Conservation (phyloP, 768 basidiomycete genomes). For the Leccinum imitatum region DNA sequence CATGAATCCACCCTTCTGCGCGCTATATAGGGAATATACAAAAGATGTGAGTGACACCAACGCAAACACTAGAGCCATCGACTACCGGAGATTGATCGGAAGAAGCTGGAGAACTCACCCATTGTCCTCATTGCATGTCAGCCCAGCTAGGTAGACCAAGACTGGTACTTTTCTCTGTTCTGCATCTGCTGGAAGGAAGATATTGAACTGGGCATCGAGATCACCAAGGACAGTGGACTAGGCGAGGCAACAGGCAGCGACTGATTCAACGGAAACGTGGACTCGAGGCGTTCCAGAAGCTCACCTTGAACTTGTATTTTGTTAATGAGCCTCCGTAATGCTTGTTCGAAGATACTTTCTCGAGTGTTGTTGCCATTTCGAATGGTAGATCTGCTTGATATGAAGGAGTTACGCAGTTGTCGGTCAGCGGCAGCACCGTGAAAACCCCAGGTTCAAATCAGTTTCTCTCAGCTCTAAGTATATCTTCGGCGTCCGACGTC, state of each 20-base stretch:
- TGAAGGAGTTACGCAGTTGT: neutral
- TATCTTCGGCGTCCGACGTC: constrained; percentile 4
- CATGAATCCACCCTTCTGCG: constrained; percentile 93
- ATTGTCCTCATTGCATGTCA: constrained; percentile 92
- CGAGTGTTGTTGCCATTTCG: constrained; percentile 40
- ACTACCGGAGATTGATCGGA: neutral
- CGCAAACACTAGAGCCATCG: neutral
- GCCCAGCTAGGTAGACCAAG: constrained; percentile 84
- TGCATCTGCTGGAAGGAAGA: constrained; percentile 77
- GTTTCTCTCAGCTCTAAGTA: constrained; percentile 9
- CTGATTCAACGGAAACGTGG: neutral
- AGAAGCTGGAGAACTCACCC: constrained; percentile 49
- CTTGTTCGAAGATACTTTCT: constrained; percentile 74
- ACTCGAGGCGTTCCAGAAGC: constrained; percentile 1
- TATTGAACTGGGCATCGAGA: constrained; percentile 75
- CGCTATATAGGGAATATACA: constrained; percentile 40
- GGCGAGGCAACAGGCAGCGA: neutral
- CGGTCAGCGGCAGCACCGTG: neutral
- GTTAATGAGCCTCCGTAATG: constrained; percentile 75
- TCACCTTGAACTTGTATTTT: constrained; percentile 86
- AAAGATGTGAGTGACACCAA: neutral
- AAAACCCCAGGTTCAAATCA: neutral
- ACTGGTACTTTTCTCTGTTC: constrained; percentile 59
- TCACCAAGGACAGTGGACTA: constrained; percentile 74
- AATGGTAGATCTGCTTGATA: neutral